Evolutionary conservation across 164 flowering plant species (phyloP), one percentile per base, ranked within the genome.

Genomic region (Dillenia turbinata): DNA sequence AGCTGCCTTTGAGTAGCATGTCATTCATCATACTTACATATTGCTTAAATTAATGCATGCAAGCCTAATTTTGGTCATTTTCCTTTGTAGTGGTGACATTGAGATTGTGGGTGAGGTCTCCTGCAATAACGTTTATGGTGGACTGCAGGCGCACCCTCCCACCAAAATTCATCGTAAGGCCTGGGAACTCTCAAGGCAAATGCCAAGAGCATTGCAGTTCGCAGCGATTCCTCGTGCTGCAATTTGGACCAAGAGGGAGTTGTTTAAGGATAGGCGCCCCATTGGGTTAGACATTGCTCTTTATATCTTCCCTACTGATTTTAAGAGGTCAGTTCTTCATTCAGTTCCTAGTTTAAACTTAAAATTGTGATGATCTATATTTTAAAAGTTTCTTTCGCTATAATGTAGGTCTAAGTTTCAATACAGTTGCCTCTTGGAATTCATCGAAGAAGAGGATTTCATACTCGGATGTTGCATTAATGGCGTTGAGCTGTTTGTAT

Each of bases 401-500:
- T 5, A 33, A 33, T 59, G 26, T 48, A 77, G 82, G 50, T 71
- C 73, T 9, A 44, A 56, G 16, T 33, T 33, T 33, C 48, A 26
- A 61, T 60, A 59, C 45, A 4, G 5, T 24, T 19, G 14, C 62
- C 65, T 78, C 44, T 61, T 69, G n/a, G 59, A 71, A 47, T 57
- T 49, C 40, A 49, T 80, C 60, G 70, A 59, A 19, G 46, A 2
- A 12, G 9, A 67, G 33, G 57, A 71, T 45, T 69, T 54, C 17
- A 57, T 69, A 47, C 55, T 78, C 72, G 71, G 56, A 66, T 62
- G 57, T 40, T 43, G 9, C 45, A 62, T 81, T 10, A 61, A 57
- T 26, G 78, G 68, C 47, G 75, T 68, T 1, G 85, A 78, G 76
- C 67, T 81, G 69, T 47, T 78, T 49, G 60, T 81, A 56, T 78